phyloP scores from a whole-genome alignment of 768 basidiomycete species.

The Glaciozyma martinii region DNA sequence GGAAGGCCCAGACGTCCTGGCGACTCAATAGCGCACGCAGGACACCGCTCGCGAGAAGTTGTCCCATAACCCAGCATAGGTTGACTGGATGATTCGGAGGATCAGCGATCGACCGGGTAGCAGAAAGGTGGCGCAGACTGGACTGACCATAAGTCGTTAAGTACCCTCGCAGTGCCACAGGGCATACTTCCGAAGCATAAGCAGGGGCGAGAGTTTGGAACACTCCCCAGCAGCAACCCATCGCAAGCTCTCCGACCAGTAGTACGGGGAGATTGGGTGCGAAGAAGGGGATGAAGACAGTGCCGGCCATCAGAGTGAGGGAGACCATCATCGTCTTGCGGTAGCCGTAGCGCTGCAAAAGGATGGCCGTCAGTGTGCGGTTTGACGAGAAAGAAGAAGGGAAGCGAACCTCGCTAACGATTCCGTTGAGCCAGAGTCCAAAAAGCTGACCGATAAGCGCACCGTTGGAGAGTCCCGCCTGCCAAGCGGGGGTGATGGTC shows the following conservation, averaged over 20 bases:
- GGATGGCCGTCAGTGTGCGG: too few species aligned
- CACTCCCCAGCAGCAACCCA: slow-evolving; percentile 11
- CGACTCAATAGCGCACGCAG: slow-evolving; percentile 27
- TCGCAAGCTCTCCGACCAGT: slow-evolving; percentile 16
- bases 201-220: slow-evolving; percentile 37
- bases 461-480: too few species aligned
- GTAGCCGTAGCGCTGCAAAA: too few species aligned
- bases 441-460: too few species aligned
- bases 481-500: too few species aligned
- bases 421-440: too few species aligned
- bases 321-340: background rate
- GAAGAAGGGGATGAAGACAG: slow-evolving; percentile 36
- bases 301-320: background rate
- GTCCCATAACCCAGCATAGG: slow-evolving; percentile 40
- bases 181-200: slow-evolving; percentile 35
- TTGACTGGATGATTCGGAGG: slow-evolving; percentile 39
- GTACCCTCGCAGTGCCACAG: slow-evolving; percentile 12
- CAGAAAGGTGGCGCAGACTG: too few species aligned
- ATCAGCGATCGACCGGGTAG: background rate
- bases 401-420: too few species aligned
- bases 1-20: slow-evolving; percentile 32
- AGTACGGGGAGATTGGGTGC: slow-evolving; percentile 28
- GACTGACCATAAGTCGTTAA: too few species aligned
- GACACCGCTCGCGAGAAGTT: slow-evolving; percentile 35
- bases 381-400: too few species aligned